These are phyloP conservation scores for Beta lomatogona DNA, from an alignment of 179 eudicot genomes.

Conservation along the genomic window DNA sequence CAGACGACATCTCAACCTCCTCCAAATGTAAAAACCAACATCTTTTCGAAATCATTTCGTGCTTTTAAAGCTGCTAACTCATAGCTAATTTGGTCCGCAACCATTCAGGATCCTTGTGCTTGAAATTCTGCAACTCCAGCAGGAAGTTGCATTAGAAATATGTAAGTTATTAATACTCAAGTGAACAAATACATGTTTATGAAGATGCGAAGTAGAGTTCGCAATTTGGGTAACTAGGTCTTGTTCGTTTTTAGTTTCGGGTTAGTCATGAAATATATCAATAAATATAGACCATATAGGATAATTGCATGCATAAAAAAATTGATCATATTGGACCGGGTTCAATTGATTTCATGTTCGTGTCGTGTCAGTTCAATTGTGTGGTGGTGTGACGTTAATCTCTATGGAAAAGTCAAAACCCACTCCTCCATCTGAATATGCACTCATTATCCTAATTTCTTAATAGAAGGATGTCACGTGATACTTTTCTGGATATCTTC, in stretches of 20 bases:
- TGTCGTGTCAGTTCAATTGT: too few species aligned
- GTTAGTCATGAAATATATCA: too few species aligned
- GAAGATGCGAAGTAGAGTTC: neutral
- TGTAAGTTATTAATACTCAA: neutral
- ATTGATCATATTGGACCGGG: too few species aligned
- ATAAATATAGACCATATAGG: too few species aligned
- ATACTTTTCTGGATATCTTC: neutral
- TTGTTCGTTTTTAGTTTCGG: too few species aligned
- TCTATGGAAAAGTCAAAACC: too few species aligned
- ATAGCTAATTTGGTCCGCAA: neutral
- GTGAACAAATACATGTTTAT: neutral
- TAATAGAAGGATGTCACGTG: too few species aligned
- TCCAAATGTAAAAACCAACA: slow-evolving; percentile 9
- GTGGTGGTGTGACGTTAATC: too few species aligned
- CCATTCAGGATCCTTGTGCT: slow-evolving; percentile 31
- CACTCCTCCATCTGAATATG: too few species aligned
- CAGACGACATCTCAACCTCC: neutral
- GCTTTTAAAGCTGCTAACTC: neutral
- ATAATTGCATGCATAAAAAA: too few species aligned
- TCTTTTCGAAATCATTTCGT: neutral
- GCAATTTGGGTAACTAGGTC: neutral
- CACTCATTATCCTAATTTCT: too few species aligned
- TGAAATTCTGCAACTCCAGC: slow-evolving; percentile 27
- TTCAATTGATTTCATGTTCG: too few species aligned
- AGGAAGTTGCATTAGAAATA: neutral